phyloP scores from a whole-genome alignment of 805 yeast species.

The Saccharomycopsis fermentans region DNA sequence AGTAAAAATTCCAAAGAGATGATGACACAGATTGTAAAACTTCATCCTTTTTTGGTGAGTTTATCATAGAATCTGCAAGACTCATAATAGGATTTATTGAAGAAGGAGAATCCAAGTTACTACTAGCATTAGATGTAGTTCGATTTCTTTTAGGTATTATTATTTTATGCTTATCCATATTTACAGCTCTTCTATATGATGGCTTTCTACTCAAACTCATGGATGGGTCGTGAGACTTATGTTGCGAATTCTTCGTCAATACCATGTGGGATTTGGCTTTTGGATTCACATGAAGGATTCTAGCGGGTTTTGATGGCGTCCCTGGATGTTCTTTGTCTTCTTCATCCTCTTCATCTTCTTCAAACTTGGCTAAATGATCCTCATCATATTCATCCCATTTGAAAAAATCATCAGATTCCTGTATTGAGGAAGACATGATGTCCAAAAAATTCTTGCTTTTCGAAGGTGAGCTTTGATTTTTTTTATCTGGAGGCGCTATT shows the following conservation, averaged over 20 bases:
- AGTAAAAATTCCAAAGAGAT: constrained; percentile 17
- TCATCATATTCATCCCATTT: constrained; percentile 8
- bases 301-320: neutral
- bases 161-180: constrained; percentile 15
- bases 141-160: constrained; percentile 7
- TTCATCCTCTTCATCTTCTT: neutral
- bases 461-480: neutral
- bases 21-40: constrained; percentile 16
- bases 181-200: constrained; percentile 7
- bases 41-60: constrained; percentile 9
- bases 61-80: constrained; percentile 1
- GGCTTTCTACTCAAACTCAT: constrained; percentile 2
- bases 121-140: neutral
- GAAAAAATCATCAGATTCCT: constrained; percentile 4
- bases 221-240: neutral
- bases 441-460: neutral
- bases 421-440: neutral
- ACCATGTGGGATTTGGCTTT: neutral
- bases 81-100: constrained; percentile 9
- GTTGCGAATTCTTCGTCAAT: neutral
- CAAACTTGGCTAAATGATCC: constrained; percentile 2
- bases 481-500: neutral
- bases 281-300: neutral
- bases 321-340: neutral
- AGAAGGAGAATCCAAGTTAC: neutral